A percentile compares a stretch with the other conserved stretches of the same genome.
Evolutionary conservation across 2,329 filamentous ascomycete species (phyloP).

Genomic region (Phialemonium atrogriseum): DNA sequence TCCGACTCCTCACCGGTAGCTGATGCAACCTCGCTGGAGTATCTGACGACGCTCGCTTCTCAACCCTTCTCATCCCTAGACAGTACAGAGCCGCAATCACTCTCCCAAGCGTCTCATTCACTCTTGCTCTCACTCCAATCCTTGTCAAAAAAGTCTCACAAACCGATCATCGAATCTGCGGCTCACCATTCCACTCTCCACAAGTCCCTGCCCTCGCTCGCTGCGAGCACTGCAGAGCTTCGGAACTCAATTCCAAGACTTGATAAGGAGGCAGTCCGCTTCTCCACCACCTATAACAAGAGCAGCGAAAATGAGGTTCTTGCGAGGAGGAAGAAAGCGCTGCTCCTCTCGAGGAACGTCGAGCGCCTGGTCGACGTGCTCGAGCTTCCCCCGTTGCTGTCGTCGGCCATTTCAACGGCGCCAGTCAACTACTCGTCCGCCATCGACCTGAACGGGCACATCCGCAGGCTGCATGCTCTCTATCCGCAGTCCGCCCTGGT

Average conservation of each 20-base stretch:
- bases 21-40: conserved; percentile 53
- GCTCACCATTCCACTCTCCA: conserved; percentile 67
- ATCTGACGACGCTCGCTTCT: conserved; percentile 70
- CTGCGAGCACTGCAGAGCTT: conserved; percentile 57
- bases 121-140: conserved; percentile 76
- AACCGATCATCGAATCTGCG: conserved; percentile 72
- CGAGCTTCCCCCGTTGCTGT: conserved; percentile 78
- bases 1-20: conserved; percentile 20
- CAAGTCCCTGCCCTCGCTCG: conserved; percentile 63
- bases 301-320: conserved; percentile 61
- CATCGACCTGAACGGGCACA: conserved; percentile 87
- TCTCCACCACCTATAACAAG: conserved; percentile 77
- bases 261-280: conserved; percentile 68
- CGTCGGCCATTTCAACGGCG: conserved; percentile 61
- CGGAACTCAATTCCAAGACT: conserved; percentile 67
- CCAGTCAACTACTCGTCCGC: conserved; percentile 78
- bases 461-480: conserved; percentile 73
- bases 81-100: conserved; percentile 65
- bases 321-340: conserved; percentile 65
- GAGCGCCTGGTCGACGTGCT: conserved; percentile 86
- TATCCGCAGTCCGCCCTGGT: conserved; percentile 76
- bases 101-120: conserved; percentile 75
- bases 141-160: conserved; percentile 83
- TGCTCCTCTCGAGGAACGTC: conserved; percentile 77
- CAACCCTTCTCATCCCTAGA: conserved; percentile 67